phyloP scores from a whole-genome alignment of 148 eudicot species.

The Amaranthus hypochondriacus region DNA sequence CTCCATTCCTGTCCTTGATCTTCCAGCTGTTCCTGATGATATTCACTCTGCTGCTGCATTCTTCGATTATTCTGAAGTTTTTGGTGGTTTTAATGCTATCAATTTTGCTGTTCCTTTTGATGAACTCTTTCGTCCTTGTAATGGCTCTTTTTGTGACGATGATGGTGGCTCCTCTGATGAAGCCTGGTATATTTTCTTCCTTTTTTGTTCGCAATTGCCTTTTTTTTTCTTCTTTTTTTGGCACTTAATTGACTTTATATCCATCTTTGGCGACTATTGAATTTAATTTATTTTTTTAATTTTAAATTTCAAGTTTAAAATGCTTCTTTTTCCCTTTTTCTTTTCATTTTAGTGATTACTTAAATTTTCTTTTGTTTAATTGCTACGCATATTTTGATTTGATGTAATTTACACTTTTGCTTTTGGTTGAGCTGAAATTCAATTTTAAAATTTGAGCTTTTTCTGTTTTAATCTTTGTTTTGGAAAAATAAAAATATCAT shows the following conservation, averaged over 20 bases:
- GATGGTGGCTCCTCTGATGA: constrained; percentile 50
- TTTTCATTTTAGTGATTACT: neutral
- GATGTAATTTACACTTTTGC: neutral
- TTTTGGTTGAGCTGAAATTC: neutral
- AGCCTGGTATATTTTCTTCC: constrained; percentile 43
- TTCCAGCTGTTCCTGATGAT: constrained; percentile 41
- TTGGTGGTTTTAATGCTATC: constrained; percentile 41
- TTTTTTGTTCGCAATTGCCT: neutral
- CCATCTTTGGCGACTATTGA: no score
- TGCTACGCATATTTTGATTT: neutral
- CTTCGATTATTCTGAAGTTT: constrained; percentile 68
- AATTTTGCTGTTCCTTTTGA: constrained; percentile 53
- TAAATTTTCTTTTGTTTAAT: neutral
- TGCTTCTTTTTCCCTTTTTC: neutral
- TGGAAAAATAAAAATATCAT: no score
- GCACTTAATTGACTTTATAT: no score
- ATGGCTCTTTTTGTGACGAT: constrained; percentile 23
- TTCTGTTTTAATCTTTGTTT: neutral
- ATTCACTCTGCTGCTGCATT: constrained; percentile 31
- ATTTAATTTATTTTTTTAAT: neutral
- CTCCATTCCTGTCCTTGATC: constrained; percentile 81
- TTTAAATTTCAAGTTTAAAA: neutral
- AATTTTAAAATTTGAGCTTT: neutral
- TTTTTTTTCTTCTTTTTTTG: neutral
- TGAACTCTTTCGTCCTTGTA: constrained; percentile 38